These are phyloP conservation scores for Hirsutella rhossiliensis DNA, from an alignment of 2,329 filamentous ascomycete species.

Conservation along the genomic window DNA sequence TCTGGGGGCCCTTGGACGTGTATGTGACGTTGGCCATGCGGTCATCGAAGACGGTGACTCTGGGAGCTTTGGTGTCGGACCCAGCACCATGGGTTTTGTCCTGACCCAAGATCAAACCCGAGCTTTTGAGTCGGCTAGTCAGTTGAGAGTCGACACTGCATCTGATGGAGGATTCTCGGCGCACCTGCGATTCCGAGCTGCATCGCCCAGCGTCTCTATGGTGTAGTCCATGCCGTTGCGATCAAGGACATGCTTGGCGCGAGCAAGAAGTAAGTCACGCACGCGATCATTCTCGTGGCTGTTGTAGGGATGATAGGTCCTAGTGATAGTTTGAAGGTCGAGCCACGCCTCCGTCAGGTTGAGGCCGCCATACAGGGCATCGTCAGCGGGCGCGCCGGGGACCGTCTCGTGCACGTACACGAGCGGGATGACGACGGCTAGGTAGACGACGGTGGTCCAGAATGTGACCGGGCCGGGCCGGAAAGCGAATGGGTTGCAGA, in stretches of 20 bases:
- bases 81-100: background rate
- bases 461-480: conserved; percentile 70
- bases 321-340: conserved; percentile 66
- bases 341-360: conserved; percentile 80
- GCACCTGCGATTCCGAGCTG: conserved; percentile 15
- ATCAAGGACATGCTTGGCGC: conserved; percentile 58
- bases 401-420: conserved; percentile 66
- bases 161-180: background rate
- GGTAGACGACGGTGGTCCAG: conserved; percentile 63
- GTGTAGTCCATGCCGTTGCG: conserved; percentile 41
- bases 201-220: conserved; percentile 23
- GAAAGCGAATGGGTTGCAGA: conserved; percentile 57
- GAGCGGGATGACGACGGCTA: conserved; percentile 62
- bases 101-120: too few relatives aligned
- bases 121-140: background rate
- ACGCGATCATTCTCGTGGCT: conserved; percentile 72
- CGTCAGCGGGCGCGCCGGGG: conserved; percentile 46
- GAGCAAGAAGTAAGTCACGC: conserved; percentile 59
- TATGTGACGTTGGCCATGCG: conserved; percentile 66
- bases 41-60: conserved; percentile 67
- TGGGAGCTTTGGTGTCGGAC: conserved; percentile 5
- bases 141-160: background rate
- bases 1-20: conserved; percentile 9
- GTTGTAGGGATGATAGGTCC: conserved; percentile 78
- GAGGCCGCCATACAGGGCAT: conserved; percentile 43